Conservation (phyloP, 2,329 filamentous ascomycete species). For the Daldinia sp. region DNA sequence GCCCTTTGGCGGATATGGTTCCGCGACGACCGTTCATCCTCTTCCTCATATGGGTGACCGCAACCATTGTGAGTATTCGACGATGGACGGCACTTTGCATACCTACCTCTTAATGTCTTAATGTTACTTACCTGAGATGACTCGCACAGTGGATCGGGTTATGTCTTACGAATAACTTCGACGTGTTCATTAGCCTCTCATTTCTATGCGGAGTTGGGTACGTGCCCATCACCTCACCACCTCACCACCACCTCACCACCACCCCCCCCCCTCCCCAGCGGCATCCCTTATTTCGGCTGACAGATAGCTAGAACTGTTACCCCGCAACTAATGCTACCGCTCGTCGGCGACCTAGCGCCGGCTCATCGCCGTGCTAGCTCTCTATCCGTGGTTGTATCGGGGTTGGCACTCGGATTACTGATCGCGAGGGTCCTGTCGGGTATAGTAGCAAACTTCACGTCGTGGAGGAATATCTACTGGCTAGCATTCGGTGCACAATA, state of each 20-base stretch:
- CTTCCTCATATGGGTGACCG: constrained; percentile 66
- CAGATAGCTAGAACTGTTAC: constrained; percentile 44
- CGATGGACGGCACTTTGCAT: not conserved
- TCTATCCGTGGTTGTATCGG: constrained; percentile 71
- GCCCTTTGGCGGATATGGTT: constrained; percentile 70
- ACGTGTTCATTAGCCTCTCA: constrained; percentile 67
- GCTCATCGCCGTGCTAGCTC: constrained; percentile 67
- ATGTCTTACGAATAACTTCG: constrained; percentile 66
- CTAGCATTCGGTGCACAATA: constrained; percentile 71
- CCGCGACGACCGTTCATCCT: constrained; percentile 69
- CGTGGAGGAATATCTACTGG: constrained; percentile 75
- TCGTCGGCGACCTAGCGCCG: constrained; percentile 74
- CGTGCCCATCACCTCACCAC: constrained; percentile 48
- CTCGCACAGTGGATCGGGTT: constrained; percentile 62
- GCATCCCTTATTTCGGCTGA: constrained; percentile 50
- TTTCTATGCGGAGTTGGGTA: constrained; percentile 63
- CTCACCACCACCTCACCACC: constrained; percentile 41
- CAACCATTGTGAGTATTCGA: constrained; percentile 61
- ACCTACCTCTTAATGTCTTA: too few species aligned
- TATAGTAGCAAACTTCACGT: constrained; percentile 70
- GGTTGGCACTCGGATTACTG: constrained; percentile 70
- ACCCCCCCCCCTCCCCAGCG: constrained; percentile 63
- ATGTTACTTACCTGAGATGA: not conserved
- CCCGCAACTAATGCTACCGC: constrained; percentile 70
- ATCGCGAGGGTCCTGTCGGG: constrained; percentile 74